Conservation (phyloP, 2,329 filamentous ascomycete genomes). For the Diaporthe sp. region DNA sequence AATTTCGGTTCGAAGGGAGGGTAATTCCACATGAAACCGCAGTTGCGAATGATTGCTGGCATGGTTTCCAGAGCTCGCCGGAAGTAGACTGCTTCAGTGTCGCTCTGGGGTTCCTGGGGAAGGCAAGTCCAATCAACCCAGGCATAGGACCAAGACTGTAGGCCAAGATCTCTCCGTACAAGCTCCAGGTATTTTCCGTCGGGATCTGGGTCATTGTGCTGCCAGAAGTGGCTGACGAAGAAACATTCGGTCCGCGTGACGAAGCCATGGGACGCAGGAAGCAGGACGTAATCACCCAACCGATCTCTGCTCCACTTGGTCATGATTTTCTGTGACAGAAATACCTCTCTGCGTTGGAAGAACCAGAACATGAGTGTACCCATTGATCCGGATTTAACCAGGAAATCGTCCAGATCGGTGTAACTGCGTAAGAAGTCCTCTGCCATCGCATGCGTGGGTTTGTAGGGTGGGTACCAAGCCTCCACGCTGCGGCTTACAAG, state of each 20-base stretch:
- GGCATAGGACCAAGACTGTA: not conserved
- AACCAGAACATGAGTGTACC: not conserved
- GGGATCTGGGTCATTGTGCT: not conserved
- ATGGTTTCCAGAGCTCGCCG: not conserved
- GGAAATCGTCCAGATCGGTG: not conserved
- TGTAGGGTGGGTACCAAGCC: not conserved
- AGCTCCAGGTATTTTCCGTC: not conserved
- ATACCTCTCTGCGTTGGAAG: not conserved
- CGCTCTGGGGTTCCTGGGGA: not conserved
- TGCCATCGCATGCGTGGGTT: not conserved
- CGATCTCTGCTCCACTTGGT: not conserved
- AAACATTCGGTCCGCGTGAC: not conserved
- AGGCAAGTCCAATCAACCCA: conserved; percentile 2
- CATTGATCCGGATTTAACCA: not conserved
- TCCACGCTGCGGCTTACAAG: conserved; percentile 1
- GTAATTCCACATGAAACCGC: conserved; percentile 14
- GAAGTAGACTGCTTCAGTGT: not conserved
- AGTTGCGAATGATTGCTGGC: conserved; percentile 6
- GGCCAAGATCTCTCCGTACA: not conserved
- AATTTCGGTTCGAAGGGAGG: not conserved
- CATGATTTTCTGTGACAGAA: not conserved
- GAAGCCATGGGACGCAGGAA: not conserved
- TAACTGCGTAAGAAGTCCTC: not conserved
- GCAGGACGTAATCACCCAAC: not conserved
- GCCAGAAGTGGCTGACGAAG: conserved; percentile 18